Evolutionary conservation across 495 filamentous ascomycete species (phyloP).

Genomic region (Chaetomium tenue): DNA sequence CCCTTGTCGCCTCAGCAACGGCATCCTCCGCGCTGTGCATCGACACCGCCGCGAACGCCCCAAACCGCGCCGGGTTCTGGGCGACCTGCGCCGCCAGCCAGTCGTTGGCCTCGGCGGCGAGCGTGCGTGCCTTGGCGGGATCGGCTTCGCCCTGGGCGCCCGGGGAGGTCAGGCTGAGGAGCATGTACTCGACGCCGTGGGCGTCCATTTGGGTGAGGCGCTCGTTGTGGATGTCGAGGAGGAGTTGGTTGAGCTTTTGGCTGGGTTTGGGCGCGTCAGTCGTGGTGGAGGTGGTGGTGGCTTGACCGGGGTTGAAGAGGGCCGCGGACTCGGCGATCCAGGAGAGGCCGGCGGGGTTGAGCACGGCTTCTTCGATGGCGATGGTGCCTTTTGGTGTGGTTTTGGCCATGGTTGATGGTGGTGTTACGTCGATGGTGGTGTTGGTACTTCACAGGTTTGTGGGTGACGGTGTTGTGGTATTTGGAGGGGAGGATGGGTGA

Average conservation of each 20-base stretch:
- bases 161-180: conserved; percentile 56
- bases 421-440: neutral
- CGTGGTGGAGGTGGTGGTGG: conserved; percentile 10
- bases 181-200: conserved; percentile 60
- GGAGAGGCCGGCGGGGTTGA: conserved; percentile 42
- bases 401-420: conserved; percentile 26
- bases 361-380: conserved; percentile 57
- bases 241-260: conserved; percentile 21
- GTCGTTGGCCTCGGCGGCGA: conserved; percentile 55
- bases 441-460: neutral
- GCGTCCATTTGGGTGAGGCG: conserved; percentile 55
- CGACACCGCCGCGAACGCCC: conserved; percentile 52
- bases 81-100: conserved; percentile 55
- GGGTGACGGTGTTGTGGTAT: too few relatives aligned
- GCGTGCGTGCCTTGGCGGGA: conserved; percentile 32
- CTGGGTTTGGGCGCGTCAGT: neutral
- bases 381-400: conserved; percentile 54
- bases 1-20: conserved; percentile 53
- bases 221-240: conserved; percentile 47
- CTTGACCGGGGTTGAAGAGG: conserved; percentile 32
- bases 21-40: conserved; percentile 52
- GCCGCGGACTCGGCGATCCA: conserved; percentile 32
- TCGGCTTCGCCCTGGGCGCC: conserved; percentile 58
- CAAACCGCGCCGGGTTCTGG: conserved; percentile 53
- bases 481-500: too few relatives aligned